Evolutionary conservation across 257 asterid species (phyloP), one percentile per base, ranked within the genome.

Genomic region (Solanum habrochaites): DNA sequence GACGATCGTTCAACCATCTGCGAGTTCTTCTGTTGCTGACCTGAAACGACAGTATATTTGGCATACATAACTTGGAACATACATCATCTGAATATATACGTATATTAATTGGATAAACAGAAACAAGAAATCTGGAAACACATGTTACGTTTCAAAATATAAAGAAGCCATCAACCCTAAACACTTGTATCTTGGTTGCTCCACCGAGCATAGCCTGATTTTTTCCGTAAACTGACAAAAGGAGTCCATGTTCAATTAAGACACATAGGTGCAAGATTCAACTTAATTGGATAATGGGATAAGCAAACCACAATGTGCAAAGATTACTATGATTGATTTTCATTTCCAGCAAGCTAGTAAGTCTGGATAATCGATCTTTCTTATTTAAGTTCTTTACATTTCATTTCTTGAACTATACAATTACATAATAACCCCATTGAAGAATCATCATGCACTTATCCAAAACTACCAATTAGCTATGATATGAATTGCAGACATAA

Each of bases 1-100:
- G 84, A 9, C 97, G 96, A 91, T 97, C 99, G 77, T 97, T 97
- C 87, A 97, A 85, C 99, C 98, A 97, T 93, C 99, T 92, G 25
- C 98, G 99, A 88, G 99, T 87, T 91, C 96, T 94, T 83, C 99
- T 87, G 94, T 94, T 97, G 92, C 98, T 93, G 78, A 97, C 98
- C 99, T 97, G 89, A 71, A 62, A 85, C 40, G 39, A 85, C 8
- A 31, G 39, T 85, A 20, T 35, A 77, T 39, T 60, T 62, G 75
- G 62, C 49, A 86, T 77, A 45, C 43, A 21, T 86, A 60, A 39
- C 56, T 86, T 11, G 35, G 47, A 21, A 23, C 37, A 47, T 58
- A 45, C 83, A 85, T 16, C 67, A 27, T 47, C 67, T 27, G 25
- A 29, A 80, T 45, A 47, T 56, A n/a, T 74, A n/a, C 58, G 13